Conservation (phyloP, 2,329 filamentous ascomycete species). For the Acrocalymma vagum region DNA sequence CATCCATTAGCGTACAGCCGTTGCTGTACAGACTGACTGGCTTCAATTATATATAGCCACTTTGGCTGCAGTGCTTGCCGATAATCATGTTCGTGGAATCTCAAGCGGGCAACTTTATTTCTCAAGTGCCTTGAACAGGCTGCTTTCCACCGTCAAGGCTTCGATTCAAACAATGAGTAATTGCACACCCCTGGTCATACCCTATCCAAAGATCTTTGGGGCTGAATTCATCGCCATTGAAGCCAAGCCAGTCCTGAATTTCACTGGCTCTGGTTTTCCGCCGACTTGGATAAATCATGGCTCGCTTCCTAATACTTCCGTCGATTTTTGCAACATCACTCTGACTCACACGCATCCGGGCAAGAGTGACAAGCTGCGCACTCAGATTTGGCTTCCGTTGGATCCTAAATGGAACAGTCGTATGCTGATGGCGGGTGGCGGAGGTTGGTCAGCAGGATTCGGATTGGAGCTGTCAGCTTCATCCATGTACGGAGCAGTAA, state of each 20-base stretch:
- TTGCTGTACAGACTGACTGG: background rate
- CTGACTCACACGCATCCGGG: conserved; percentile 23
- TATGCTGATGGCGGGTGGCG: conserved; percentile 23
- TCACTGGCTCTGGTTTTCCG: background rate
- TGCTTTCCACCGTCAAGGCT: conserved; percentile 7
- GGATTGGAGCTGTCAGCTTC: background rate
- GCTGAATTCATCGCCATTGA: conserved; percentile 3
- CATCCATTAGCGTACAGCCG: background rate
- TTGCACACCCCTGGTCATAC: conserved; percentile 1
- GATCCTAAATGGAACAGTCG: conserved; percentile 20
- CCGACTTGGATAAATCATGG: conserved; percentile 21
- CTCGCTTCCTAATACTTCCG: conserved; percentile 1
- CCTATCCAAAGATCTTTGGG: conserved; percentile 4
- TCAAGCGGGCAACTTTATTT: background rate
- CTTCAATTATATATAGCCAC: background rate
- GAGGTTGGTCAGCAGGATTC: conserved; percentile 21
- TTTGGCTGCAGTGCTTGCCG: background rate
- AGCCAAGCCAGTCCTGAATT: conserved; percentile 1
- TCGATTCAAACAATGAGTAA: conserved; percentile 1
- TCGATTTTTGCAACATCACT: conserved; percentile 30
- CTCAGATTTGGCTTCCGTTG: conserved; percentile 24
- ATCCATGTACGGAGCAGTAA: conserved; percentile 18
- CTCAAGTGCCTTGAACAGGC: background rate
- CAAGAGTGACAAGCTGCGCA: conserved; percentile 14
- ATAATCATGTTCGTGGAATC: background rate